Conservation (phyloP, 148 eudicot genomes). For the Chenopodium album region DNA sequence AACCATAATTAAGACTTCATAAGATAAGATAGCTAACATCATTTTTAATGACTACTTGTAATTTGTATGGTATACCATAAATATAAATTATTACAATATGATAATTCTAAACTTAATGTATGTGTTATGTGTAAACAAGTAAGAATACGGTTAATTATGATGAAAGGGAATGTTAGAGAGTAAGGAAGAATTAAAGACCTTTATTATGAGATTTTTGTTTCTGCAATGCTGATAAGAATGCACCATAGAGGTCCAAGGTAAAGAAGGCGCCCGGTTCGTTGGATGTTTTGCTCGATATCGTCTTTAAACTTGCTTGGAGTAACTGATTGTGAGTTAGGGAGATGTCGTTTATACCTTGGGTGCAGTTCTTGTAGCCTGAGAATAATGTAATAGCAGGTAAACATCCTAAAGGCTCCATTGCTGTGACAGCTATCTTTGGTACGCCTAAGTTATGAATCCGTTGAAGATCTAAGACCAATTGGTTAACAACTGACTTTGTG, state of each 20-base stretch:
- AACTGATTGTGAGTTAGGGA: conserved; percentile 46
- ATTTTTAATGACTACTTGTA: too few relatives aligned
- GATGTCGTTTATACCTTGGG: conserved; percentile 27
- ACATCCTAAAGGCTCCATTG: conserved; percentile 58
- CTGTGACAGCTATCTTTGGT: conserved; percentile 40
- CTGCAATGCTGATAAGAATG: conserved; percentile 43
- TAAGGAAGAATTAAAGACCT: too few relatives aligned
- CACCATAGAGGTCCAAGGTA: conserved; percentile 50
- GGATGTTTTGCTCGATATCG: conserved; percentile 27
- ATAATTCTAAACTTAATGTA: too few relatives aligned
- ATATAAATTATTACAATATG: too few relatives aligned
- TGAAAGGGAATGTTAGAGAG: too few relatives aligned
- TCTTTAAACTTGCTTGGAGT: conserved; percentile 27
- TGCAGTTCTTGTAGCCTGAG: conserved; percentile 40
- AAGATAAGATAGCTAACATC: too few relatives aligned
- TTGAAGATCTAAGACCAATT: conserved; percentile 37
- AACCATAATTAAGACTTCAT: too few relatives aligned
- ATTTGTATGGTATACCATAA: too few relatives aligned
- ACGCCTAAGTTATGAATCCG: conserved; percentile 51
- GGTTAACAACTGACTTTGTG: conserved; percentile 39
- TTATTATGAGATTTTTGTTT: neutral
- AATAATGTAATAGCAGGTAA: conserved; percentile 40
- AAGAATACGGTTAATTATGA: too few relatives aligned
- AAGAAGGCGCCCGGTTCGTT: conserved; percentile 17
- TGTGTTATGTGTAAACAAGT: too few relatives aligned